Percentiles rank a stretch among this genome's conserved stretches.
Evolutionary conservation across 129 eudicot genomes (phyloP).

Genomic region (Chrysanthemum makinoi): DNA sequence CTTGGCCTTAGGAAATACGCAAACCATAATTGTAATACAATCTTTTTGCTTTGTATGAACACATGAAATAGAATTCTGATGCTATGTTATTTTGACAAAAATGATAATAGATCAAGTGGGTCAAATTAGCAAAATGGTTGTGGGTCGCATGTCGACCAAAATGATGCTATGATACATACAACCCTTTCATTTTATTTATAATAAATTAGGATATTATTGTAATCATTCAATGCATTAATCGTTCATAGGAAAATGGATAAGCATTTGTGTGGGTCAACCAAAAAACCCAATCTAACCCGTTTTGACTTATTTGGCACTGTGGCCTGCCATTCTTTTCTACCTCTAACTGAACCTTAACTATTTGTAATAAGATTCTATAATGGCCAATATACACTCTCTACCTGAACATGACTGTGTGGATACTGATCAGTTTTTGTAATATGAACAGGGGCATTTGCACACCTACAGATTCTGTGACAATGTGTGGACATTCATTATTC

Average conservation of each 20-base stretch:
- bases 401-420: constrained; percentile 1
- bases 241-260: too few relatives aligned
- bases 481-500: constrained; percentile 93
- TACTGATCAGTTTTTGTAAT: constrained; percentile 20
- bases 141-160: background rate
- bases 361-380: constrained; percentile 3
- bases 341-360: background rate
- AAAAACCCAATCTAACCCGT: background rate
- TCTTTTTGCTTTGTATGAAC: too few relatives aligned
- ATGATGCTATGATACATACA: too few relatives aligned
- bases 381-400: constrained; percentile 8
- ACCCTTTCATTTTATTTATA: too few relatives aligned
- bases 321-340: background rate
- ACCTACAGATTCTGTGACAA: constrained; percentile 97
- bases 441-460: constrained; percentile 85
- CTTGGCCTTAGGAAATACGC: too few relatives aligned
- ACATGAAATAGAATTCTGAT: too few relatives aligned
- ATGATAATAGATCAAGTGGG: background rate
- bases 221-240: too few relatives aligned
- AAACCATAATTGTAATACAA: too few relatives aligned
- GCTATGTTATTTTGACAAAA: too few relatives aligned
- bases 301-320: too few relatives aligned
- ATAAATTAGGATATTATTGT: too few relatives aligned
- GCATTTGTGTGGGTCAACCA: too few relatives aligned
- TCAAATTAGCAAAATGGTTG: background rate